phyloP scores from a whole-genome alignment of 441 rosid genomes.

The Hura crepitans region DNA sequence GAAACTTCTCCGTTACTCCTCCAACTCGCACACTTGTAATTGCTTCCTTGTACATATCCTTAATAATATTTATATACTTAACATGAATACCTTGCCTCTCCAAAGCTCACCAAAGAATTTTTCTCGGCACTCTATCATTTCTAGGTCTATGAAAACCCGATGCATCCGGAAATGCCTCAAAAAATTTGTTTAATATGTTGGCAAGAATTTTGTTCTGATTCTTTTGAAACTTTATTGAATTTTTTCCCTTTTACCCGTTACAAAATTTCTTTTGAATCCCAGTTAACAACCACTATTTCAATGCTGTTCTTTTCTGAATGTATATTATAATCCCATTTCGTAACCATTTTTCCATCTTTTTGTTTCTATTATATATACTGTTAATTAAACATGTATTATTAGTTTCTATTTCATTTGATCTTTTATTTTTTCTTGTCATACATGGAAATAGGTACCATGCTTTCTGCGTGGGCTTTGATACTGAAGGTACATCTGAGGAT shows the following conservation, averaged over 20 bases:
- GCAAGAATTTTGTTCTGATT: not conserved
- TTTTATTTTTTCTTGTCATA: slow-evolving; percentile 14
- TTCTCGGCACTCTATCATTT: too few species aligned
- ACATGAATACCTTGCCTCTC: too few species aligned
- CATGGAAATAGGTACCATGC: slow-evolving; percentile 87
- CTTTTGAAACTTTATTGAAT: not conserved
- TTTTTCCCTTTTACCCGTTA: not conserved
- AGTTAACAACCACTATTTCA: too few species aligned
- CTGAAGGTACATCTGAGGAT: slow-evolving; percentile 73
- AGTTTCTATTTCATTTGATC: slow-evolving; percentile 13
- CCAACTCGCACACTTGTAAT: too few species aligned
- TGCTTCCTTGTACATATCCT: too few species aligned
- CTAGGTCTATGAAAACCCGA: too few species aligned
- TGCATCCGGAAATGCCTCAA: not conserved
- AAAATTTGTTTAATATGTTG: not conserved
- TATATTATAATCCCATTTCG: not conserved
- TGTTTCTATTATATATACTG: not conserved
- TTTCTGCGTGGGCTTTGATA: slow-evolving; percentile 90
- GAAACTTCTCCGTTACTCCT: too few species aligned
- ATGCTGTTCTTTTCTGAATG: not conserved
- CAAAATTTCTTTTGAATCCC: not conserved
- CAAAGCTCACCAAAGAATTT: too few species aligned
- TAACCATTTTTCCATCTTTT: not conserved
- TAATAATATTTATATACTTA: too few species aligned
- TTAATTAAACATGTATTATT: slow-evolving; percentile 17